Evolutionary conservation across 2,329 filamentous ascomycete genomes (phyloP).

Genomic region (Trichoderma sp.): DNA sequence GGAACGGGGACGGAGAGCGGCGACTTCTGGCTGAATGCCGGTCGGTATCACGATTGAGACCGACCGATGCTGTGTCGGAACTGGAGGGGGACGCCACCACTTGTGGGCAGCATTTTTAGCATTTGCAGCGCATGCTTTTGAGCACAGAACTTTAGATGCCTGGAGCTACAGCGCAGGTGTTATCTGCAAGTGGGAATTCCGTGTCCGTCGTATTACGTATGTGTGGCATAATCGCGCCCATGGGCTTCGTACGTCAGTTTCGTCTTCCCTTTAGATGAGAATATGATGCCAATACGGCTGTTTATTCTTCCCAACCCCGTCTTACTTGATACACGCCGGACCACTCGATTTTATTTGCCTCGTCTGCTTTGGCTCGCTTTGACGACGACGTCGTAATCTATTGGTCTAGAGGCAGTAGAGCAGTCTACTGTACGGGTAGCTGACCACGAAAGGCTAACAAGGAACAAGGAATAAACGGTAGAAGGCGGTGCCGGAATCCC

Average conservation of each 20-base stretch:
- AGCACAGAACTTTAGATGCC: background rate
- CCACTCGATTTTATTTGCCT: background rate
- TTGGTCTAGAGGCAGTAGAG: background rate
- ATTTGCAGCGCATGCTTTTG: background rate
- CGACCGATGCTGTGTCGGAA: conserved; percentile 1
- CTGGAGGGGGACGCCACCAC: background rate
- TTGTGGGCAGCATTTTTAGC: background rate
- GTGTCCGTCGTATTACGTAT: background rate
- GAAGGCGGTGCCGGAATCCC: background rate
- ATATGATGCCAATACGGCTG: background rate
- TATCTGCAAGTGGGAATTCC: background rate
- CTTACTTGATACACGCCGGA: background rate
- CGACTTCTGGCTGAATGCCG: background rate
- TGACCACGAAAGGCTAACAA: background rate
- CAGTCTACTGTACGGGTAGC: background rate
- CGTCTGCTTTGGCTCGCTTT: background rate
- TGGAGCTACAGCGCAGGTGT: background rate
- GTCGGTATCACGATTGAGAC: background rate
- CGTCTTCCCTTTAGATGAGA: background rate
- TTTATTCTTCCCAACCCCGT: background rate
- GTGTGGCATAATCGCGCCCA: background rate
- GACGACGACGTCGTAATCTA: no score
- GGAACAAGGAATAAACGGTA: no score
- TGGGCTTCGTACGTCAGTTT: background rate
- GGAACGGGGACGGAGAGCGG: conserved; percentile 16